Conservation (phyloP, 257 asterid genomes). For the Cinchona pubescens region DNA sequence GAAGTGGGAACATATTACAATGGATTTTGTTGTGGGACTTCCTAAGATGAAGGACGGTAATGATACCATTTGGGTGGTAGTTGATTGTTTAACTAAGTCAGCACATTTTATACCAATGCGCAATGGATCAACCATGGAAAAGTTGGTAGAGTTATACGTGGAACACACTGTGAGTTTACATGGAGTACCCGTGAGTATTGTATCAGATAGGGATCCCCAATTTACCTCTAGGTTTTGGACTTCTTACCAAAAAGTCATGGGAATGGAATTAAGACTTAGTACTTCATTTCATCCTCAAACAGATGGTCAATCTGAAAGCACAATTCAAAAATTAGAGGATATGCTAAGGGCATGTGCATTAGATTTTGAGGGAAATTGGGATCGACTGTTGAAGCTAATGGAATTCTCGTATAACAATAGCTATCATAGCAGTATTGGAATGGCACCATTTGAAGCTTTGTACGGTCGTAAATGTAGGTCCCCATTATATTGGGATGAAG, state of each 20-base stretch:
- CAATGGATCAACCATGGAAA: not conserved
- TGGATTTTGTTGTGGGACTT: not conserved
- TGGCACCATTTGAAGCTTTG: not conserved
- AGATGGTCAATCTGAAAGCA: not conserved
- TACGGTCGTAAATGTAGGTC: not conserved
- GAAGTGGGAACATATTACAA: not conserved
- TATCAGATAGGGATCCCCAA: not conserved
- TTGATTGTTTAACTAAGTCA: not conserved
- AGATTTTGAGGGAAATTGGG: not conserved
- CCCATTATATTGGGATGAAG: not conserved
- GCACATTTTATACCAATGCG: not conserved
- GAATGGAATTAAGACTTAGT: too few relatives aligned
- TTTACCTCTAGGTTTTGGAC: too few relatives aligned
- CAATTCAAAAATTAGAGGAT: not conserved
- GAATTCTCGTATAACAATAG: not conserved
- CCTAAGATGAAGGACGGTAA: not conserved
- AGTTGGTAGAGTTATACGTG: not conserved
- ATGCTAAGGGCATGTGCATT: not conserved
- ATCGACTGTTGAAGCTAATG: not conserved
- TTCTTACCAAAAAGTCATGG: too few relatives aligned
- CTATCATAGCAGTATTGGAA: not conserved
- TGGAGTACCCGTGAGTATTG: not conserved
- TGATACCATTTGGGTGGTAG: not conserved
- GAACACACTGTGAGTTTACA: not conserved
- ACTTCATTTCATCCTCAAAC: not conserved